These are phyloP conservation scores for Aureobasidium sp. DNA, from an alignment of 2,329 filamentous ascomycete genomes.

Conservation along the genomic window DNA sequence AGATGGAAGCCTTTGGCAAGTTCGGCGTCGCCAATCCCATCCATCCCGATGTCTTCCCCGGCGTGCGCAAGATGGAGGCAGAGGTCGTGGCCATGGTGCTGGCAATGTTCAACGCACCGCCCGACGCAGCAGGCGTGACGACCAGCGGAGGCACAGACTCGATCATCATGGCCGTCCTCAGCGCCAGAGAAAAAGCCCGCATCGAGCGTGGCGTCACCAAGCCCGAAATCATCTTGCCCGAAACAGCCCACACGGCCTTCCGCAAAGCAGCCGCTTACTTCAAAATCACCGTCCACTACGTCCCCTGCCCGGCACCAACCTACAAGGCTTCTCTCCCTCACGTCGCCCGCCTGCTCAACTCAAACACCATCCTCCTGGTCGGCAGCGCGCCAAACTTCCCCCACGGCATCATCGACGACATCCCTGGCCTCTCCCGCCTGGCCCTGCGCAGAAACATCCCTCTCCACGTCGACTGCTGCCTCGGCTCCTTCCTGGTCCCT, in stretches of 20 bases:
- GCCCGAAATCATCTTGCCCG: slow-evolving; percentile 94
- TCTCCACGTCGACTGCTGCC: slow-evolving; percentile 94
- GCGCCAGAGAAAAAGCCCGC: slow-evolving; percentile 82
- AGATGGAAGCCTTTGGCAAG: slow-evolving; percentile 86
- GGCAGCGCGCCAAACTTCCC: slow-evolving; percentile 97
- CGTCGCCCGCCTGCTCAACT: slow-evolving; percentile 80
- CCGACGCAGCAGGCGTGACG: slow-evolving; percentile 77
- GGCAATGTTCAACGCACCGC: slow-evolving; percentile 74
- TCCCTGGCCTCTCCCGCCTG: slow-evolving; percentile 73
- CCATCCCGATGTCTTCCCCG: slow-evolving; percentile 96
- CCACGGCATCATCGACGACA: slow-evolving; percentile 96
- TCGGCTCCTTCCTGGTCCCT: slow-evolving; percentile 90
- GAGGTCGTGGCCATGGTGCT: slow-evolving; percentile 91
- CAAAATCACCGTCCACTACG: slow-evolving; percentile 87
- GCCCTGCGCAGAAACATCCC: slow-evolving; percentile 73
- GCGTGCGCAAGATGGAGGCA: slow-evolving; percentile 97
- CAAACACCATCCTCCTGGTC: slow-evolving; percentile 88
- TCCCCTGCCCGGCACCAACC: slow-evolving; percentile 73
- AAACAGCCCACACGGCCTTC: slow-evolving; percentile 93
- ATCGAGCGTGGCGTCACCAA: slow-evolving; percentile 79
- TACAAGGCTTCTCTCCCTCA: slow-evolving; percentile 77
- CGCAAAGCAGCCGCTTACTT: slow-evolving; percentile 93
- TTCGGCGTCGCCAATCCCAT: slow-evolving; percentile 96
- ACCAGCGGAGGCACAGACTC: slow-evolving; percentile 94
- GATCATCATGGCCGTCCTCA: slow-evolving; percentile 90